phyloP scores from a whole-genome alignment of 1,139 yeast species.

The Suhomyces bribrorum region DNA sequence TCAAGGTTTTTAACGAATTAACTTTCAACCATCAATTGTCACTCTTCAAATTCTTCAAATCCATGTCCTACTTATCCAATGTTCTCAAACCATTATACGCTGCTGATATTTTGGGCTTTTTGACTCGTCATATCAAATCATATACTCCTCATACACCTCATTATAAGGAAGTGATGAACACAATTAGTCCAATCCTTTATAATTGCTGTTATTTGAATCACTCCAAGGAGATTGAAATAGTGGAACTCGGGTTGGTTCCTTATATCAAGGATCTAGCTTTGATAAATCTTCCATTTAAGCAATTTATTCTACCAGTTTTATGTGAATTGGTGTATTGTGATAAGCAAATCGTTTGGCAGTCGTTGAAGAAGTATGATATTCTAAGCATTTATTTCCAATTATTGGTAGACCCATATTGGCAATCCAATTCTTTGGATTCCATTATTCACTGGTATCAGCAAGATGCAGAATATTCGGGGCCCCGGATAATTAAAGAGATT shows the following conservation, averaged over 20 bases:
- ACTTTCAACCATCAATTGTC: conserved; percentile 34
- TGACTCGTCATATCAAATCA: conserved; percentile 32
- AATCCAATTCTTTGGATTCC: conserved; percentile 65
- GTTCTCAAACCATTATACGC: conserved; percentile 35
- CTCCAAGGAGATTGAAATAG: conserved; percentile 53
- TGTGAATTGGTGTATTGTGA: conserved; percentile 63
- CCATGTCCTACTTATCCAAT: conserved; percentile 44
- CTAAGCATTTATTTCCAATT: conserved; percentile 50
- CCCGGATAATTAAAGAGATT: conserved; percentile 30
- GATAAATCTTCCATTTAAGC: conserved; percentile 54
- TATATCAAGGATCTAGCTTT: conserved; percentile 47
- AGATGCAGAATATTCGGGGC: conserved; percentile 26
- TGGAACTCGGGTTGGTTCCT: conserved; percentile 55
- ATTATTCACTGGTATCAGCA: conserved; percentile 43
- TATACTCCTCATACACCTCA: conserved; percentile 30
- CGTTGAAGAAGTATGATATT: conserved; percentile 41
- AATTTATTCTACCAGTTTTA: conserved; percentile 61
- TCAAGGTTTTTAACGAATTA: conserved; percentile 39
- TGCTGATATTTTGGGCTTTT: conserved; percentile 47
- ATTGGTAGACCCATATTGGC: conserved; percentile 67
- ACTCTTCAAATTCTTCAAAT: conserved; percentile 43
- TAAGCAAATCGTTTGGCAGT: conserved; percentile 32
- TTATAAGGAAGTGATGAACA: conserved; percentile 45
- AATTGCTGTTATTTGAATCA: conserved; percentile 62
- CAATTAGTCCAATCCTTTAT: conserved; percentile 48